Evolutionary conservation across 78 protist genomes (phyloP), one percentile per base, ranked within the genome.

Genomic region (Neovahlkampfia damariscottae): DNA sequence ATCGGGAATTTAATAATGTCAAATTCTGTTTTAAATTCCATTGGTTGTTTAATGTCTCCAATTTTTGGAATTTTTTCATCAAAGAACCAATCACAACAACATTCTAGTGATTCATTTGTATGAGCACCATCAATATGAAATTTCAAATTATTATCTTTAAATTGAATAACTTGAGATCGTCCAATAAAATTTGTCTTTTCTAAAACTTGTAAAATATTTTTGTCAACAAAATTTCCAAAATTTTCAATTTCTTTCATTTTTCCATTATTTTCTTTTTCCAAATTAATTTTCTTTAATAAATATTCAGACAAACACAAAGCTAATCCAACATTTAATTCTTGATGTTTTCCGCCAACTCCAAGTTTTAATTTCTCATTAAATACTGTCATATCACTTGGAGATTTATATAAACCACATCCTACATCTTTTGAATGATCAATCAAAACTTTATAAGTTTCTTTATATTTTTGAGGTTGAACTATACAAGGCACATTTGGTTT

Each of bases 51-150:
- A 41, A 0, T 9, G 19, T 5, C 39, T 3, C 5, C 8, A 8
- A 0, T 39, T 28, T 62, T 80, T 29, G 30, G 58, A 77, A n/a
- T 50, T 27, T 32, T 76, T 38, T 67, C 67, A 39, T 83, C 85
- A 37, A n/a, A 38, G 39, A 81, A 90, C 94, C 94, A 90, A n/a
- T 67, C 35, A 5, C 41, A 19, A 41, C 86, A 84, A 8, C 76
- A 80, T 29, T 36, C 5, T 31, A 88, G 30, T 59, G 89, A 81
- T 74, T 89, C 93, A 0, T 38, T 78, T 2, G 94, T 90, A 6
- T 90, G 94, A 31, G 94, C 94, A n/a, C 94, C 94, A 37, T 90
- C 94, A 30, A 90, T 41, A 40, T 67, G 80, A 39, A 88, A 40
- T 29, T 79, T 59, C 8, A 77, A 84, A 8, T 6, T 8, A 10